Evolutionary conservation across 2,329 filamentous ascomycete genomes (phyloP).

Genomic region (Salinomyces thailandicus): DNA sequence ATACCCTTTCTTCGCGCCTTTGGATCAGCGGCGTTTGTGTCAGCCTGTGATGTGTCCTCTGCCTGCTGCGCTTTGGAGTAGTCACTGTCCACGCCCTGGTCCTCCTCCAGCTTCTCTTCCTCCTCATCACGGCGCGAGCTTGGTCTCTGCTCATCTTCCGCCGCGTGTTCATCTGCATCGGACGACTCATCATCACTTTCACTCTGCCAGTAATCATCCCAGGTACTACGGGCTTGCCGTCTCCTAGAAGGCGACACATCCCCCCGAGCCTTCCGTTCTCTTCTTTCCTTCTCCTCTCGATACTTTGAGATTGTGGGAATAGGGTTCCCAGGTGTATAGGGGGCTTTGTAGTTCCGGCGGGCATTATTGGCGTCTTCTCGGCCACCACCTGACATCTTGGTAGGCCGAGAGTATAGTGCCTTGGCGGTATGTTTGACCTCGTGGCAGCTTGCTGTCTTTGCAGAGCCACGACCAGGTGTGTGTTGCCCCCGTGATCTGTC

Average conservation of each 20-base stretch:
- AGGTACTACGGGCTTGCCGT: slow-evolving; percentile 25
- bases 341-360: slow-evolving; percentile 29
- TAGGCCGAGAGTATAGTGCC: no score
- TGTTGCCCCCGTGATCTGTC: no score
- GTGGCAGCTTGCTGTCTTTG: no score
- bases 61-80: slow-evolving; percentile 16
- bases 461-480: no score
- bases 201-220: slow-evolving; percentile 16
- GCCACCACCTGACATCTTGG: slow-evolving; percentile 26
- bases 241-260: slow-evolving; percentile 23
- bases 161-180: not conserved
- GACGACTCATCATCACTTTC: slow-evolving; percentile 8
- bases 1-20: slow-evolving; percentile 40
- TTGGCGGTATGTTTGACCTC: no score
- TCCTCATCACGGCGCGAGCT: slow-evolving; percentile 4
- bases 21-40: slow-evolving; percentile 28
- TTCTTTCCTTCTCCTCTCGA: slow-evolving; percentile 35
- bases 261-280: slow-evolving; percentile 25
- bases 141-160: not conserved
- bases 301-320: slow-evolving; percentile 40
- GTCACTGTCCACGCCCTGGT: slow-evolving; percentile 7
- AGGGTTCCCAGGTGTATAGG: slow-evolving; percentile 34
- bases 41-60: slow-evolving; percentile 36
- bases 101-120: slow-evolving; percentile 8
- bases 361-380: slow-evolving; percentile 32